A percentile compares a stretch with the other conserved stretches of the same genome.
Evolutionary conservation across 306 rosid species (phyloP).

Genomic region (Vicia sativa): DNA sequence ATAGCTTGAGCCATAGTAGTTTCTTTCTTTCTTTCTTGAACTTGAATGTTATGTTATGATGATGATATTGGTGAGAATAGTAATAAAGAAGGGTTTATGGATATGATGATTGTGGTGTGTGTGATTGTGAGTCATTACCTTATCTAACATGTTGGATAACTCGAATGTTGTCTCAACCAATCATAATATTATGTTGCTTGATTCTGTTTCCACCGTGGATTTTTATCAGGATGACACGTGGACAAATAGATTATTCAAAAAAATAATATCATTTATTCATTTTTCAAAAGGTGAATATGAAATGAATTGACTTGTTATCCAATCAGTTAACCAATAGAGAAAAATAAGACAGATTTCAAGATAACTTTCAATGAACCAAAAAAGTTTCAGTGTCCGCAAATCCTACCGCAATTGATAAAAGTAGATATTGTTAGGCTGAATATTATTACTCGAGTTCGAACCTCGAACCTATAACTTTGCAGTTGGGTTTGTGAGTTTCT

Average conservation of each 20-base stretch:
- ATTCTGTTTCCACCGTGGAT: slow-evolving; percentile 57
- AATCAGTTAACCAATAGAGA: neutral
- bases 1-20: slow-evolving; percentile 71
- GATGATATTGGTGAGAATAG: no score
- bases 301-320: no score
- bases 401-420: no score
- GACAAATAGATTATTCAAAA: slow-evolving; percentile 34
- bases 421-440: neutral
- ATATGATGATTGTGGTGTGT: slow-evolving; percentile 43
- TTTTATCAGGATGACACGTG: slow-evolving; percentile 46
- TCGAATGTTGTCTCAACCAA: slow-evolving; percentile 62
- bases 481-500: neutral
- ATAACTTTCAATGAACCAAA: no score
- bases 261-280: no score
- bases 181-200: slow-evolving; percentile 55
- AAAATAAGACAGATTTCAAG: neutral
- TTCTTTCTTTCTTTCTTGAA: slow-evolving; percentile 1
- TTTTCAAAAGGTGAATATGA: neutral
- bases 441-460: neutral
- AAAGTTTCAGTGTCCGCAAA: no score
- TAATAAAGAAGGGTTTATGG: slow-evolving; percentile 16
- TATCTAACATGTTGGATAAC: slow-evolving; percentile 81
- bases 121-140: slow-evolving; percentile 62
- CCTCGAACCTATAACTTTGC: neutral
- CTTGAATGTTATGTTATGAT: slow-evolving; percentile 30